Base-by-base conservation (phyloP, 2,329 filamentous ascomycete genomes). In the Verticillium tricorpus region DNA sequence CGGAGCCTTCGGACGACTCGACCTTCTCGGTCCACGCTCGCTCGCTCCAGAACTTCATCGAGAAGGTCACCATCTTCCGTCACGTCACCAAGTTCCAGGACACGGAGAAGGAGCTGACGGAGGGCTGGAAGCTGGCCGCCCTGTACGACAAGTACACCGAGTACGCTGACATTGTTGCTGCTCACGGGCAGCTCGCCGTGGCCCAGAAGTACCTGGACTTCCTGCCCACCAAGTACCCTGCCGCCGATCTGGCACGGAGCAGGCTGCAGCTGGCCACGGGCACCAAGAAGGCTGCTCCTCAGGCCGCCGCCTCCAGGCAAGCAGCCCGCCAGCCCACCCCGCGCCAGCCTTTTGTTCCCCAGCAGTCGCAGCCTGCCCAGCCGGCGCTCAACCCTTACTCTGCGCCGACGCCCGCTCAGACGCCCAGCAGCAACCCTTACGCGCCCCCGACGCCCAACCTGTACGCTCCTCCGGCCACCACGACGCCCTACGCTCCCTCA, bases 61-160 rank as follows among this genome's bases (percentile, higher is more conserved):
- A 99, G 78, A 99, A 99, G 82, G 95, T 99, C 56, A 96, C 93
- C 0, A 86, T 99, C 60, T 99, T 99, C 87, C 89, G 95, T 60
- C 86, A 95, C 68, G 93, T 97, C 54, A 93, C 93, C 65, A 93
- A 94, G 71, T 99, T 97, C 80, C 80, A 90, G 69, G 95, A 99
- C 72, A 76, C 78, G 9, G 93, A 97, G 71, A 85, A 86, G 66
- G 78, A 79, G 56, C 85, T 91, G 68, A 82, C 85, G 11, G 88
- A 88, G 1, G 91, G 89, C 68, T 99, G 94, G 94, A 97, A 96
- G 78, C 86, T 99, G 63, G 85, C 88, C 40, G 83, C 89, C 2
- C 80, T 99, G 60, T 99, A 99, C 75, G 89, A 93, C 73, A 97
- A 97, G 77, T 99, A 99, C 73, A 89, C 91, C 32, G 95, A 99